phyloP scores from a whole-genome alignment of 2,329 filamentous ascomycete genomes.

The Aspergillus aculeatus region DNA sequence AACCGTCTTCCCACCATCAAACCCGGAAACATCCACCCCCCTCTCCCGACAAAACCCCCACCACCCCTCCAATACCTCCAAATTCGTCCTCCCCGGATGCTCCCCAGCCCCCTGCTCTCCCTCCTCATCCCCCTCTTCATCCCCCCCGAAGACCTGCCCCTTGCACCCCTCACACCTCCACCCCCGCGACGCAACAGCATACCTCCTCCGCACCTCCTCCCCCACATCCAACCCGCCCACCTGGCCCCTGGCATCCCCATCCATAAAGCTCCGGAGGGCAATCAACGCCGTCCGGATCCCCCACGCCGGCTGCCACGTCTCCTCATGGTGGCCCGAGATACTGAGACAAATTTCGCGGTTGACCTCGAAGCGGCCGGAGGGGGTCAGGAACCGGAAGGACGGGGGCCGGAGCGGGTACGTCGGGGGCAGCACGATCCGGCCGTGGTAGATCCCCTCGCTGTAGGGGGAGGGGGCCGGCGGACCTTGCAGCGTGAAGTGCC shows the following conservation, averaged over 20 bases:
- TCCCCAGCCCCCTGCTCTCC: slow-evolving; percentile 50
- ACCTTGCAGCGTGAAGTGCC: slow-evolving; percentile 96
- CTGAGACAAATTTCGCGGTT: slow-evolving; percentile 96
- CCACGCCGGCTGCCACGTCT: slow-evolving; percentile 99
- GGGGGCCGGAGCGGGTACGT: slow-evolving; percentile 90
- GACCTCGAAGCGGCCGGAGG: slow-evolving; percentile 87
- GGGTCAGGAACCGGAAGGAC: slow-evolving; percentile 92
- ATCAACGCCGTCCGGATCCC: slow-evolving; percentile 84
- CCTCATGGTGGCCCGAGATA: slow-evolving; percentile 93
- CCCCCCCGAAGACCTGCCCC: slow-evolving; percentile 57
- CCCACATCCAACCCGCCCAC: slow-evolving; percentile 81
- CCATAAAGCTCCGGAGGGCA: slow-evolving; percentile 85
- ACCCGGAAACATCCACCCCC: slow-evolving; percentile 22
- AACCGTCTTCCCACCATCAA: slow-evolving; percentile 34
- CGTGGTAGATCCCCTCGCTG: slow-evolving; percentile 84
- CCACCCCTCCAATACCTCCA: slow-evolving; percentile 70
- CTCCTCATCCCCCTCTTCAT: slow-evolving; percentile 65
- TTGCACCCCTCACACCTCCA: slow-evolving; percentile 73
- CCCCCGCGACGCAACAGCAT: slow-evolving; percentile 64
- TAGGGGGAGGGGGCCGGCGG: slow-evolving; percentile 77
- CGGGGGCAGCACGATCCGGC: slow-evolving; percentile 85
- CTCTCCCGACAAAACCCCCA: slow-evolving; percentile 54
- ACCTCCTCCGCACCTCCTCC: slow-evolving; percentile 63
- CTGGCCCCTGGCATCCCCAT: slow-evolving; percentile 82
- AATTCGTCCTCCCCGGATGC: slow-evolving; percentile 57